phyloP scores from a whole-genome alignment of 768 basidiomycete species.

The Boletus huronensis region DNA sequence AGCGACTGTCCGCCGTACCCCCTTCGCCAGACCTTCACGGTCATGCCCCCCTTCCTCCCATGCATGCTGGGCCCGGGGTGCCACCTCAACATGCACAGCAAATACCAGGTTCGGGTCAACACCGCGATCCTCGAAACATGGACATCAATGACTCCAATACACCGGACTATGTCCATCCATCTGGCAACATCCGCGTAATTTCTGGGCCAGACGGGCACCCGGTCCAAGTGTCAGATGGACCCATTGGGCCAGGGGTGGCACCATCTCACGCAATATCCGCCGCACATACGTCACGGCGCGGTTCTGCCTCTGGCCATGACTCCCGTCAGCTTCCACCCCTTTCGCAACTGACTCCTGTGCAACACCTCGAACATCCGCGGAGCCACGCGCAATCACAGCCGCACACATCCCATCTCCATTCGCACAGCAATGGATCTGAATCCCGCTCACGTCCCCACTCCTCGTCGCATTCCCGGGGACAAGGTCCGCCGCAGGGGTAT shows the following conservation, averaged over 20 bases:
- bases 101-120: constrained; percentile 16
- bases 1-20: constrained; percentile 63
- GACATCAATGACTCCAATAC: constrained; percentile 47
- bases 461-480: constrained; percentile 50
- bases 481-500: constrained; percentile 30
- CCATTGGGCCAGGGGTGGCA: constrained; percentile 39
- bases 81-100: constrained; percentile 34
- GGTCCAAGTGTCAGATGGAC: constrained; percentile 47
- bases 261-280: constrained; percentile 38
- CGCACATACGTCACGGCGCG: constrained; percentile 42
- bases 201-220: constrained; percentile 49
- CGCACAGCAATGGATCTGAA: constrained; percentile 39
- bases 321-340: constrained; percentile 49
- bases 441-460: constrained; percentile 49
- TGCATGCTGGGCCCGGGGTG: constrained; percentile 35
- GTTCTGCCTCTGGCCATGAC: constrained; percentile 42
- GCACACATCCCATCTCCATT: constrained; percentile 42
- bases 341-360: constrained; percentile 44
- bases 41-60: constrained; percentile 33
- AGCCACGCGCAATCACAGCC: constrained; percentile 34
- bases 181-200: constrained; percentile 45
- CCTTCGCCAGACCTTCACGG: constrained; percentile 51
- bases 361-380: constrained; percentile 36
- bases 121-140: constrained; percentile 40
- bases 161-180: constrained; percentile 48